Evolutionary conservation across 805 yeast species (phyloP).

Genomic region (Saccharomycopsis sp.): DNA sequence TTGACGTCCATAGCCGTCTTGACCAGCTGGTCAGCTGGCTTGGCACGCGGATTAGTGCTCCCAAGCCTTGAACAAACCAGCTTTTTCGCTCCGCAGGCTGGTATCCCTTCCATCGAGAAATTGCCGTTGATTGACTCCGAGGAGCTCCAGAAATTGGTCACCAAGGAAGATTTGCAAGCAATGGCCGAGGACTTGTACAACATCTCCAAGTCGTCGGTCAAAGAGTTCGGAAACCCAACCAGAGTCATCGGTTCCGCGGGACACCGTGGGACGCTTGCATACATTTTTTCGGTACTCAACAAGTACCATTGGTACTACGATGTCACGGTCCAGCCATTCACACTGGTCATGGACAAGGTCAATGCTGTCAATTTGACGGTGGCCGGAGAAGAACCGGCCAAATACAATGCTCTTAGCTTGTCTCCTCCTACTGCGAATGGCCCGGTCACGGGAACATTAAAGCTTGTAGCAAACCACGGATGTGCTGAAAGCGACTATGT

Average conservation of each 20-base stretch:
- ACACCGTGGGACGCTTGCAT: conserved; percentile 72
- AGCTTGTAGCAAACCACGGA: conserved; percentile 56
- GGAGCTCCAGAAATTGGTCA: conserved; percentile 54
- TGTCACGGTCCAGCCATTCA: conserved; percentile 59
- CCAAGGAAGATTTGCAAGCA: conserved; percentile 47
- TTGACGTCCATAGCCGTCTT: neutral
- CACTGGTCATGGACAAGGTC: conserved; percentile 68
- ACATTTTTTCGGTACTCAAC: conserved; percentile 54
- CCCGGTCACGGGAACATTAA: conserved; percentile 49
- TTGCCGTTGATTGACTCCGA: conserved; percentile 57
- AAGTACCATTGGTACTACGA: conserved; percentile 56
- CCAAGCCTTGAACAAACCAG: neutral
- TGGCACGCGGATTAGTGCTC: neutral
- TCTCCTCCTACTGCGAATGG: conserved; percentile 74
- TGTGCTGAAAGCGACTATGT: conserved; percentile 65
- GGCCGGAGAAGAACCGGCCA: conserved; percentile 42
- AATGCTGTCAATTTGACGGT: conserved; percentile 43
- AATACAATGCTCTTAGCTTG: conserved; percentile 51
- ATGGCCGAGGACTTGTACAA: conserved; percentile 62
- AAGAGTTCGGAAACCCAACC: conserved; percentile 75
- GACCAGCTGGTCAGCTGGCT: too few relatives aligned
- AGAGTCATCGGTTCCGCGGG: conserved; percentile 90
- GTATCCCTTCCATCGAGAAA: neutral
- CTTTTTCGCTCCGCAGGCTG: neutral
- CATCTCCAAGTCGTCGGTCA: conserved; percentile 54